Base-by-base conservation (phyloP, 352 stramenopile species). In the Globisporangium paroecandrum region DNA sequence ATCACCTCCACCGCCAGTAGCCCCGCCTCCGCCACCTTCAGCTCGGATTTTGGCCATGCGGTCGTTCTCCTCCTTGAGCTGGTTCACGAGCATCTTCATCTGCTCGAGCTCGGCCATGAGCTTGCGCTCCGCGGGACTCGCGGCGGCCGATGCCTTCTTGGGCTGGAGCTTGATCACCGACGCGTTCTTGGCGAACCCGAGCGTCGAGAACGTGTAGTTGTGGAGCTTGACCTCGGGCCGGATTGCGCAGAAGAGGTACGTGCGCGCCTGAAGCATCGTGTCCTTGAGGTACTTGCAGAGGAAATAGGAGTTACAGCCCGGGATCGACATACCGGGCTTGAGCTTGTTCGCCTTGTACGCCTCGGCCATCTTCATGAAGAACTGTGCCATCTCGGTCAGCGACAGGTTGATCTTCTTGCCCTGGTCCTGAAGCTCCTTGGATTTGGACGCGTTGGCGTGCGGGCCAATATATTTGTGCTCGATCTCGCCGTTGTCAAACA, bases 321-420 rank as follows among this genome's bases (percentile, higher is more conserved):
- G 94, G 58, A 98, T 98, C 4, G 85, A 96, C 68, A 88, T 88
- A 25, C 94, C 93, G 0, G 93, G 90, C 73, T 98, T 98, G 54
- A 98, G 88, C 60, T 97, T 98, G 79, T 98, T 98, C 60, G 91
- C 89, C 49, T 97, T 95, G 53, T 97, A 87, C 54, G 91, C 91
- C 59, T 98, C 94, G 27, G 94, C 93, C 93, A 98, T 98, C 71
- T 98, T 98, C 90, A 98, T 98, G 79, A 98, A 98, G 73, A 98
- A 98, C 72, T 98, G 93, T 15, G 93, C 87, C 94, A 98, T 98
- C 79, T 98, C 94, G 10, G 92, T 97, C 25, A 98, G 78, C 27
- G 91, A 98, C 62, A 98, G 67, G 65, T 98, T 98, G 82, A 98
- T 98, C 70, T 98, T 98, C 84, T 98, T 98, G 58, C 94, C 94